A percentile compares a stretch with the other conserved stretches of the same genome.
phyloP scores from a whole-genome alignment of 2,329 filamentous ascomycete species.

The Saccharata proteae region DNA sequence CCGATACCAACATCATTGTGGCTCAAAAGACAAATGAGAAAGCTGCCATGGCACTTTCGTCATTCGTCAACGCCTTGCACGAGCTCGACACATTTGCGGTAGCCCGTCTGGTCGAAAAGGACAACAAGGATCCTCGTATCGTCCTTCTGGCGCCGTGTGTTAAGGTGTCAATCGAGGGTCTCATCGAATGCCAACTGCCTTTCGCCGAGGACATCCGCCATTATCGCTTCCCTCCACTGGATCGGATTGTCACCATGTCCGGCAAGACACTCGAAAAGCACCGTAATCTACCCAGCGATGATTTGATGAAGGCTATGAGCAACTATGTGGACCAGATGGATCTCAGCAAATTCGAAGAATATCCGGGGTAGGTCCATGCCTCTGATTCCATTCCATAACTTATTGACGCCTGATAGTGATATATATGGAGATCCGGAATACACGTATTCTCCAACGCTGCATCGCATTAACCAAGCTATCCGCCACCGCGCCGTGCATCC shows the following conservation, averaged over 20 bases:
- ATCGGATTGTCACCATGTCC: slow-evolving; percentile 76
- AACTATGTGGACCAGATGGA: slow-evolving; percentile 93
- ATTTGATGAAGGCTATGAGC: slow-evolving; percentile 70
- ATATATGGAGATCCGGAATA: slow-evolving; percentile 84
- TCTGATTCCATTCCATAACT: too few relatives aligned
- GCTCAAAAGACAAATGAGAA: slow-evolving; percentile 68
- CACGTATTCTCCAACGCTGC: slow-evolving; percentile 72
- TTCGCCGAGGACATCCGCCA: slow-evolving; percentile 84
- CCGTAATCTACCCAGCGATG: slow-evolving; percentile 64
- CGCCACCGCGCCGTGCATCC: slow-evolving; percentile 69
- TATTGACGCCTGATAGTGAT: too few relatives aligned
- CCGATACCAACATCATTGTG: slow-evolving; percentile 65
- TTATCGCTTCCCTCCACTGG: slow-evolving; percentile 87
- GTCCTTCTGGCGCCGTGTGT: slow-evolving; percentile 71
- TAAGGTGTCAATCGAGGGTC: slow-evolving; percentile 66
- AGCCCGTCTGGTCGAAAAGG: slow-evolving; percentile 73
- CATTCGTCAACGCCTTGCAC: slow-evolving; percentile 74
- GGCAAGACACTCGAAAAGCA: slow-evolving; percentile 72
- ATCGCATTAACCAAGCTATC: slow-evolving; percentile 78
- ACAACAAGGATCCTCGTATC: slow-evolving; percentile 64
- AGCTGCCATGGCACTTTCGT: slow-evolving; percentile 74
- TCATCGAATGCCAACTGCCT: slow-evolving; percentile 81
- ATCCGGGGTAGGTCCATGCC: too few relatives aligned
- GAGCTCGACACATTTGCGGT: slow-evolving; percentile 80
- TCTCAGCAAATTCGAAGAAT: slow-evolving; percentile 54